These are phyloP conservation scores for Curvularia spicifera DNA, from an alignment of 2,329 filamentous ascomycete genomes.

Conservation along the genomic window DNA sequence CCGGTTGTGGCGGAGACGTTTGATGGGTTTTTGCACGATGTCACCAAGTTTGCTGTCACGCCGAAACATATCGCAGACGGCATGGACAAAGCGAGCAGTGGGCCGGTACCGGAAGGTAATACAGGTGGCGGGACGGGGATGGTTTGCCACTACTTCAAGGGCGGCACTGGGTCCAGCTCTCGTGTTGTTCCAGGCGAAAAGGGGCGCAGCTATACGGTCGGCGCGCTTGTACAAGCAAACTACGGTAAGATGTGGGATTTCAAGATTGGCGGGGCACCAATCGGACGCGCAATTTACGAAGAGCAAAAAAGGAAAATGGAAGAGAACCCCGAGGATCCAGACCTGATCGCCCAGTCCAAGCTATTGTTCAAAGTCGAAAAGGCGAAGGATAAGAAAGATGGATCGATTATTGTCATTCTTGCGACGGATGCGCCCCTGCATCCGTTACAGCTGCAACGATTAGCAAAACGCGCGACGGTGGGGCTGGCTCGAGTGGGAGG, in stretches of 20 bases:
- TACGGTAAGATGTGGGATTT: slow-evolving; percentile 66
- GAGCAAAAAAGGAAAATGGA: slow-evolving; percentile 51
- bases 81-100: slow-evolving; percentile 59
- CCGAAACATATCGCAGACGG: slow-evolving; percentile 62
- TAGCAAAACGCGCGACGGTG: slow-evolving; percentile 67
- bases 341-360: slow-evolving; percentile 35
- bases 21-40: slow-evolving; percentile 67
- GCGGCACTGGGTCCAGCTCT: slow-evolving; percentile 68
- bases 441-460: slow-evolving; percentile 62
- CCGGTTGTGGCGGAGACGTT: slow-evolving; percentile 69
- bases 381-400: slow-evolving; percentile 62
- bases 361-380: slow-evolving; percentile 38
- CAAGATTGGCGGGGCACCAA: slow-evolving; percentile 65
- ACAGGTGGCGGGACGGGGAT: slow-evolving; percentile 72
- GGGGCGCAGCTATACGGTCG: slow-evolving; percentile 62
- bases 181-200: slow-evolving; percentile 55
- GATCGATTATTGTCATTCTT: slow-evolving; percentile 68
- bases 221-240: slow-evolving; percentile 69
- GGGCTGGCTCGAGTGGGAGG: slow-evolving; percentile 67
- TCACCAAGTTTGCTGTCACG: slow-evolving; percentile 61
- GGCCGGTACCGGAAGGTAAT: slow-evolving; percentile 65
- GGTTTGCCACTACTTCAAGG: slow-evolving; percentile 71
- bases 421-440: slow-evolving; percentile 68
- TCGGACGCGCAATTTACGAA: slow-evolving; percentile 64
- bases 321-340: slow-evolving; percentile 37